phyloP scores from a whole-genome alignment of 495 filamentous ascomycete species.

The Daldinia loculata region DNA sequence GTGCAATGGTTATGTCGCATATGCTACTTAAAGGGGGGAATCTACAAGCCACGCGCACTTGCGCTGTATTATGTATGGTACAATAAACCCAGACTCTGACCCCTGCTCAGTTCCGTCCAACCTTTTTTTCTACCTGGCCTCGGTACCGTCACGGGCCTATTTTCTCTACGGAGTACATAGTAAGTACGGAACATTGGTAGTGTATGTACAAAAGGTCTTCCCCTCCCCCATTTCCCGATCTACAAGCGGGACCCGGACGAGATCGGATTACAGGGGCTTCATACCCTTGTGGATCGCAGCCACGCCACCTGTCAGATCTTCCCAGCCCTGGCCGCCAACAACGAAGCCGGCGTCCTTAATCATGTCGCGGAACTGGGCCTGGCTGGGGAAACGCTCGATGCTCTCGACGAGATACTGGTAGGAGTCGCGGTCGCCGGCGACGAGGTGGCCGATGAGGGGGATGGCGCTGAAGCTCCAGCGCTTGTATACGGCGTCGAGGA shows the following conservation, averaged over 20 bases:
- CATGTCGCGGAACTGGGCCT: slow-evolving; percentile 85
- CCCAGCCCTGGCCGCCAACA: slow-evolving; percentile 81
- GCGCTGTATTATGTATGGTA: slow-evolving; percentile 23
- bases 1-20: not conserved
- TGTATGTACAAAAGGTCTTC: slow-evolving; percentile 23
- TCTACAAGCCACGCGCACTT: not conserved
- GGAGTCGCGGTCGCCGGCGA: slow-evolving; percentile 91
- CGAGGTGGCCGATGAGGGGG: slow-evolving; percentile 92
- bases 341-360: slow-evolving; percentile 88
- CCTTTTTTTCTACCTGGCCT: slow-evolving; percentile 19
- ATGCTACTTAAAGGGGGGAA: not conserved
- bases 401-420: slow-evolving; percentile 99
- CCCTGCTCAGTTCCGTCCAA: not conserved
- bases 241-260: not conserved
- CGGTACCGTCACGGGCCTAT: not conserved
- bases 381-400: slow-evolving; percentile 90
- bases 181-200: not conserved
- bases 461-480: slow-evolving; percentile 95
- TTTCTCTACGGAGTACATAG: slow-evolving; percentile 1
- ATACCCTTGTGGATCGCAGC: slow-evolving; percentile 97
- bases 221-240: not conserved
- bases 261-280: slow-evolving; percentile 68
- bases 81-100: slow-evolving; percentile 3
- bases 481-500: slow-evolving; percentile 91
- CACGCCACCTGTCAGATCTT: slow-evolving; percentile 89